Percentiles rank a stretch among this genome's conserved stretches.
Conservation (phyloP, 2,329 filamentous ascomycete genomes). For the Neopestalotiopsis rosae region DNA sequence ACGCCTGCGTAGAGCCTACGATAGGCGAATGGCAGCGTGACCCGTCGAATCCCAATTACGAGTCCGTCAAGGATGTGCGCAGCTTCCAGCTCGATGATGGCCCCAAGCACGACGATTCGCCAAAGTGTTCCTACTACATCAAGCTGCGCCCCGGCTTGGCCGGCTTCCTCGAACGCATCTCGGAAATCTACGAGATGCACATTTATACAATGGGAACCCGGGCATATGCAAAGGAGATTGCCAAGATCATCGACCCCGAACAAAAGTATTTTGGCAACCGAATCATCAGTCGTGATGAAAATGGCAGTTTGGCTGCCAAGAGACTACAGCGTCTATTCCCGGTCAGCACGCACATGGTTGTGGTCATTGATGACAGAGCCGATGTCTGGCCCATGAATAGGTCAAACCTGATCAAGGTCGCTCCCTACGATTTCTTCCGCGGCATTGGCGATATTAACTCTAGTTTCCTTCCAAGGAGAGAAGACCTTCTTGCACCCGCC, state of each 20-base stretch:
- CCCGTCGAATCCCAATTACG: conserved; percentile 85
- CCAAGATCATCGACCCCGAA: conserved; percentile 89
- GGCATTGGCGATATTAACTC: conserved; percentile 99
- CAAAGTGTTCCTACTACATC: conserved; percentile 95
- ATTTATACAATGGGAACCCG: conserved; percentile 99
- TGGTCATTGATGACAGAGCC: conserved; percentile 96
- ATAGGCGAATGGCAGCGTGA: conserved; percentile 95
- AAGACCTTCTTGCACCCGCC: conserved; percentile 49
- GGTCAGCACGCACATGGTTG: conserved; percentile 97
- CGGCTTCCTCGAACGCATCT: conserved; percentile 79
- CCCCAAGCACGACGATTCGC: conserved; percentile 65
- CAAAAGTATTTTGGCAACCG: conserved; percentile 90
- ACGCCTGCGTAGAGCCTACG: conserved; percentile 95
- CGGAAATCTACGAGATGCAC: conserved; percentile 88
- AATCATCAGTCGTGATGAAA: conserved; percentile 96
- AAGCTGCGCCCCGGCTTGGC: conserved; percentile 89
- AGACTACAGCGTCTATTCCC: conserved; percentile 90
- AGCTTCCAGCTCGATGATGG: conserved; percentile 92
- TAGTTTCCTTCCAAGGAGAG: conserved; percentile 86
- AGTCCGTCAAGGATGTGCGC: conserved; percentile 85
- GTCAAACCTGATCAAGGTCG: conserved; percentile 91
- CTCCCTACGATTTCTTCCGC: conserved; percentile 96
- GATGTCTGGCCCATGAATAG: conserved; percentile 95
- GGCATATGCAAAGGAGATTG: conserved; percentile 92
- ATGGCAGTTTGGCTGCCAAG: conserved; percentile 90